Conservation (phyloP, 805 yeast species). For the Ogataea thermomethanolica region DNA sequence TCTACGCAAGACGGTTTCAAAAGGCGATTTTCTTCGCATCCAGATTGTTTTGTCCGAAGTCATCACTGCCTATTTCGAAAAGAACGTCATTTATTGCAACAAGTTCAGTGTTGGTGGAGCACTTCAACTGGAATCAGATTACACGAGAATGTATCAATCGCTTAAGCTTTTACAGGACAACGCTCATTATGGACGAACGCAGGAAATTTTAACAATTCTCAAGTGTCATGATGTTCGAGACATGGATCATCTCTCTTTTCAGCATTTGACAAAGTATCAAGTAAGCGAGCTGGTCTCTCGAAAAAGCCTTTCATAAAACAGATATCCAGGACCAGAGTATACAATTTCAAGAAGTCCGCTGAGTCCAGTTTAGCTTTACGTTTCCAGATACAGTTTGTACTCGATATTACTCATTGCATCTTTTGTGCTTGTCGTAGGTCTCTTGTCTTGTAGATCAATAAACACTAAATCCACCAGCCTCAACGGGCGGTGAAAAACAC, state of each 20-base stretch:
- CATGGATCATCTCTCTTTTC: neutral
- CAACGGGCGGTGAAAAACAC: too few relatives aligned
- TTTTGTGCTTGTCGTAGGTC: neutral
- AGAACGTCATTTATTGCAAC: slow-evolving; percentile 36
- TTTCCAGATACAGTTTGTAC: too few relatives aligned
- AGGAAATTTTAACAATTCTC: slow-evolving; percentile 19
- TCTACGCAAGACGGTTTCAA: slow-evolving; percentile 30
- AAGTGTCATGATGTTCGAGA: neutral
- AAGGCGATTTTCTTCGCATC: slow-evolving; percentile 29
- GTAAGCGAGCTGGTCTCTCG: slow-evolving; percentile 15
- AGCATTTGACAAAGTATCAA: slow-evolving; percentile 12
- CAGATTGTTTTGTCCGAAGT: slow-evolving; percentile 25
- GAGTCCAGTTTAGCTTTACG: neutral
- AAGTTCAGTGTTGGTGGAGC: slow-evolving; percentile 36
- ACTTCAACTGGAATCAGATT: slow-evolving; percentile 32
- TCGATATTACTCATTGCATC: neutral
- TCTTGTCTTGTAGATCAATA: too few relatives aligned
- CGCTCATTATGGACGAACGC: slow-evolving; percentile 19
- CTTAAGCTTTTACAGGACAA: slow-evolving; percentile 23
- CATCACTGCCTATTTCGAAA: slow-evolving; percentile 37
- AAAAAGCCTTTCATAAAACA: neutral
- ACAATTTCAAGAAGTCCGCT: neutral
- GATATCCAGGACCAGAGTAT: neutral
- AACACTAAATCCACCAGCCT: too few relatives aligned
- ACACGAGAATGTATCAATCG: slow-evolving; percentile 29